These are phyloP conservation scores for Pyrenopolyporus hunteri DNA, from an alignment of 495 filamentous ascomycete genomes.

Conservation along the genomic window DNA sequence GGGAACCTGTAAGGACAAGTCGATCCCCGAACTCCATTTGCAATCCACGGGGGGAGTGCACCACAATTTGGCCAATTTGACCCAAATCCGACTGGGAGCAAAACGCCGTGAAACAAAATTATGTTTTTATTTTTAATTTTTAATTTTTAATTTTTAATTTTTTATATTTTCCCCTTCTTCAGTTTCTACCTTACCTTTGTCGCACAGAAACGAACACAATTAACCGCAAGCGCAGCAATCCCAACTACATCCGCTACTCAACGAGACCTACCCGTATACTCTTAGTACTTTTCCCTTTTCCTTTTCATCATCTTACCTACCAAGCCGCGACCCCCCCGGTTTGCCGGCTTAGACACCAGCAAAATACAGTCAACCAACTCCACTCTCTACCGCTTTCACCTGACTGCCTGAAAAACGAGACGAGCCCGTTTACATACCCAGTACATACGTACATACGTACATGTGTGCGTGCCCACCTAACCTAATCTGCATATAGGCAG, in stretches of 20 bases:
- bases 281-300: background rate
- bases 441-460: background rate
- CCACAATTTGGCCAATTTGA: constrained; percentile 5
- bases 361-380: constrained; percentile 32
- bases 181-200: constrained; percentile 1
- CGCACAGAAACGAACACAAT: constrained; percentile 13
- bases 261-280: background rate
- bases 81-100: constrained; percentile 23
- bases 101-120: too few relatives aligned
- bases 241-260: constrained; percentile 11
- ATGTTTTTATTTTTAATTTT: constrained; percentile 7
- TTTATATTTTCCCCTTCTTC: background rate
- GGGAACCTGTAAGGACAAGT: constrained; percentile 3
- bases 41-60: constrained; percentile 3
- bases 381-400: constrained; percentile 34
- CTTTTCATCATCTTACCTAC: background rate
- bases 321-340: constrained; percentile 14
- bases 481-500: constrained; percentile 4
- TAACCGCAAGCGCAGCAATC: constrained; percentile 10
- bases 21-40: constrained; percentile 20
- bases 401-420: constrained; percentile 43
- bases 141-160: constrained; percentile 5
- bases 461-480: too few relatives aligned
- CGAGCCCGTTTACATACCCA: background rate
- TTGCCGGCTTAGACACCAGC: constrained; percentile 30